Evolutionary conservation across 2,329 filamentous ascomycete species (phyloP).

Genomic region (Trichophyton verrucosum): DNA sequence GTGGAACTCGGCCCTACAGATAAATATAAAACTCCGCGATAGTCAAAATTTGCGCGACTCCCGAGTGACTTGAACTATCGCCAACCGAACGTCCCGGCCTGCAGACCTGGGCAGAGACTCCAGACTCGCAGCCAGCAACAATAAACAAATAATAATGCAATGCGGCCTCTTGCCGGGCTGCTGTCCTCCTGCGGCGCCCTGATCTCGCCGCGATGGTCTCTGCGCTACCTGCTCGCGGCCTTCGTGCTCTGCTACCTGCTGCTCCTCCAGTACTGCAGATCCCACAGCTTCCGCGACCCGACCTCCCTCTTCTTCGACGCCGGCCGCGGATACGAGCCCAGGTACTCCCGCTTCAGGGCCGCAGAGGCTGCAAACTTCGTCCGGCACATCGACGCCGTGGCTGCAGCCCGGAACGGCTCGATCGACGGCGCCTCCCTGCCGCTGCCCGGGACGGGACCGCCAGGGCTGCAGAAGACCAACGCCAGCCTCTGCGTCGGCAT

Average conservation of each 20-base stretch:
- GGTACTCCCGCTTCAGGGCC: constrained; percentile 18
- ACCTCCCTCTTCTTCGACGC: constrained; percentile 23
- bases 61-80: no score
- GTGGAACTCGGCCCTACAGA: no score
- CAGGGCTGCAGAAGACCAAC: background rate
- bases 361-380: constrained; percentile 18
- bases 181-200: no score
- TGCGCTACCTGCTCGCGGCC: background rate
- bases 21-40: no score
- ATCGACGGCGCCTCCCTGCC: constrained; percentile 18
- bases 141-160: no score
- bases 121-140: no score
- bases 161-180: no score
- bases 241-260: constrained; percentile 18
- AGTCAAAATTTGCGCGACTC: no score
- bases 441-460: background rate
- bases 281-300: constrained; percentile 20
- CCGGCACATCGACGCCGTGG: constrained; percentile 10
- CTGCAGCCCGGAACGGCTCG: background rate
- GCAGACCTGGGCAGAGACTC: no score
- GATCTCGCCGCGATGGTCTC: no score
- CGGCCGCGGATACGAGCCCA: constrained; percentile 17
- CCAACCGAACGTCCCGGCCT: no score
- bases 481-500: constrained; percentile 33
- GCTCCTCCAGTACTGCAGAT: constrained; percentile 16